Percentiles rank a stretch among this genome's conserved stretches.
These are phyloP conservation scores for Scutellaria galericulata DNA, from an alignment of 257 asterid species.

Conservation along the genomic window DNA sequence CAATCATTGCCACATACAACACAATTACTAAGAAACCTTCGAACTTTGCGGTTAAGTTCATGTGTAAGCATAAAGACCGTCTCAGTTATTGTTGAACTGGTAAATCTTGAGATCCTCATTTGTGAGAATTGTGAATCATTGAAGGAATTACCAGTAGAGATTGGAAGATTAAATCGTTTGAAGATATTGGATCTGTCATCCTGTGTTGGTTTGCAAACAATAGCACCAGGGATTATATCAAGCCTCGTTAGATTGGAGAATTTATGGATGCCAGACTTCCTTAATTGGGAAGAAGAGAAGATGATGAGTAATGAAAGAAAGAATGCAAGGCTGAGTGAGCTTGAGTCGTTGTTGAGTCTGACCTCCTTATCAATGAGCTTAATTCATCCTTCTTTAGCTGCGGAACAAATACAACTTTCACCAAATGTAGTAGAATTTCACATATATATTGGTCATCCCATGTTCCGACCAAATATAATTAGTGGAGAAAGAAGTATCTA, in stretches of 20 bases:
- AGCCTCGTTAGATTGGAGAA: slow-evolving; percentile 4
- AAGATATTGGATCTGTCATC: too few species aligned
- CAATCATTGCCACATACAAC: slow-evolving; percentile 1
- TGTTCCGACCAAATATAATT: too few species aligned
- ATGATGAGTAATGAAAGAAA: background rate
- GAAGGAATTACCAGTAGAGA: slow-evolving; percentile 20
- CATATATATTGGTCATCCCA: background rate
- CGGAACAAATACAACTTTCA: background rate
- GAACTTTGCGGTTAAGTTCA: background rate
- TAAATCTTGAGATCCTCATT: slow-evolving; percentile 23
- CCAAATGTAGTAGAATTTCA: background rate
- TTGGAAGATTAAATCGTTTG: background rate
- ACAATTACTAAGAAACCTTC: background rate
- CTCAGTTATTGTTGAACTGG: slow-evolving; percentile 22
- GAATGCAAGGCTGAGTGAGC: slow-evolving; percentile 14
- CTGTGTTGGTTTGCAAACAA: background rate
- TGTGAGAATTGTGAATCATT: background rate
- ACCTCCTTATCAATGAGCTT: background rate
- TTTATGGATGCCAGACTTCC: background rate
- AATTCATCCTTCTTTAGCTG: background rate
- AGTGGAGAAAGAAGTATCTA: too few species aligned
- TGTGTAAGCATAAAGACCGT: background rate
- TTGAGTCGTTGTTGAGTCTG: background rate
- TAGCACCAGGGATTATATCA: slow-evolving; percentile 25
- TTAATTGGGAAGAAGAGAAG: background rate